Base-by-base conservation (phyloP, 176 grass and related monocot genomes). In the Alloteropsis semialata region DNA sequence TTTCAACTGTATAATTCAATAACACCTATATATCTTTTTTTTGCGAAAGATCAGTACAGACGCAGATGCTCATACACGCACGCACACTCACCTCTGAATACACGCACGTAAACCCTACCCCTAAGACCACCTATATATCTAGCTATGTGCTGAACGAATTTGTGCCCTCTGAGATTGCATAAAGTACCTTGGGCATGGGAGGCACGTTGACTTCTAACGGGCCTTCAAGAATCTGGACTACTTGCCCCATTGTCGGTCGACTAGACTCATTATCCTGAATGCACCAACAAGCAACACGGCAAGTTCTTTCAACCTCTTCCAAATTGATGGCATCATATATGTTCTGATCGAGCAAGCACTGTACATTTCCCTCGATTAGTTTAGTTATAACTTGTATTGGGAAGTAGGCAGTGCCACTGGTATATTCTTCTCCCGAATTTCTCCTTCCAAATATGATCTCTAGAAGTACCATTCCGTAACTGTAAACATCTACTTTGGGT, bases 401-500 rank as follows among this genome's bases (percentile, higher is more conserved):
- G 22, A 69, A 69, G 24, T 69, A 69, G 21, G 38, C 16, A 5
- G 22, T 44, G 2, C 27, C 39, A 44, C 30, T 65, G 1, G 16
- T 65, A 65, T 65, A 36, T 37, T 69, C 38, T 37, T 3, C 75
- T 42, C 75, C 18, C 6, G 22, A 19, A n/a, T 81, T 87, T 44
- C 37, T 81, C 42, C 61, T 55, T 5, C 65, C 83, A 8, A 66
- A 79, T 78, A 85, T 39, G 16, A 78, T 85, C 13, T 85, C 83
- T 39, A 85, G 41, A 10, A 69, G 7, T 44, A 69, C 38, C 22
- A 69, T 69, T 27, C 65, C 22, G 5, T 25, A 69, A 14, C 76
- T 81, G 41, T 86, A 87, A 8, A 87, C 71, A 61, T 87, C 60
- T 6, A 61, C 78, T 42, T 80, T 86, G n/a, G n/a, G n/a, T n/a